Evolutionary conservation across 345 rosid genomes (phyloP).

Genomic region (Isatis tinctoria): DNA sequence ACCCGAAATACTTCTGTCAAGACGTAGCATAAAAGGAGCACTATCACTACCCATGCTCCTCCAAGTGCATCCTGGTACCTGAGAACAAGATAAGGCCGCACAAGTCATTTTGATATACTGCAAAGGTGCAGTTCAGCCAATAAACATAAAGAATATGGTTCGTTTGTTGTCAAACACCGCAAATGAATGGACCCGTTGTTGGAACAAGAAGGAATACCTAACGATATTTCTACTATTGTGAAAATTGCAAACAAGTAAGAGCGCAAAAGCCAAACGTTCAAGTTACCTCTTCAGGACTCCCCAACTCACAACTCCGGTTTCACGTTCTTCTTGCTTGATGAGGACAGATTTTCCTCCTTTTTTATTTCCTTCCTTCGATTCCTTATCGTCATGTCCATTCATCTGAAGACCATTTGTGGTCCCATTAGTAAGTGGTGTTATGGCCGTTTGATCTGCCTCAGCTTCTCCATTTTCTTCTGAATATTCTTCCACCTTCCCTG

Average conservation of each 20-base stretch:
- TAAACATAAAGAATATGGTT: neutral
- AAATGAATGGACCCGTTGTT: neutral
- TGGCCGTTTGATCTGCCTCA: slow-evolving; percentile 39
- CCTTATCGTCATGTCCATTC: slow-evolving; percentile 32
- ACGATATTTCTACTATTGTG: neutral
- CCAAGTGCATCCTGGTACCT: slow-evolving; percentile 97
- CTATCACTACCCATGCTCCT: slow-evolving; percentile 87
- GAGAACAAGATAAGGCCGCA: slow-evolving; percentile 21
- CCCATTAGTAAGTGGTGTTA: slow-evolving; percentile 56
- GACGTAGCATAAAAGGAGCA: slow-evolving; percentile 73
- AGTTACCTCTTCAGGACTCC: slow-evolving; percentile 72
- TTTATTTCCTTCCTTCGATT: slow-evolving; percentile 34
- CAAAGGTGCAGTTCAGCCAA: slow-evolving; percentile 5
- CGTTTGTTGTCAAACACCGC: neutral
- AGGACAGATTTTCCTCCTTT: slow-evolving; percentile 72
- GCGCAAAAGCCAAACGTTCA: neutral
- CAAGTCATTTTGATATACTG: slow-evolving; percentile 2
- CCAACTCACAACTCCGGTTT: slow-evolving; percentile 89
- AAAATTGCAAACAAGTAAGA: slow-evolving; percentile 6
- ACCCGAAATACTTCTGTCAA: slow-evolving; percentile 78
- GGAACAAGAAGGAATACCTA: neutral
- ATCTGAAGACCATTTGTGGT: slow-evolving; percentile 39
- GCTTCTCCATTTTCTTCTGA: slow-evolving; percentile 65
- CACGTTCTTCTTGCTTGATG: slow-evolving; percentile 96
- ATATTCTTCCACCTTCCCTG: slow-evolving; percentile 97